phyloP scores from a whole-genome alignment of 208 protist species.

The Acanthamoeba sp. region DNA sequence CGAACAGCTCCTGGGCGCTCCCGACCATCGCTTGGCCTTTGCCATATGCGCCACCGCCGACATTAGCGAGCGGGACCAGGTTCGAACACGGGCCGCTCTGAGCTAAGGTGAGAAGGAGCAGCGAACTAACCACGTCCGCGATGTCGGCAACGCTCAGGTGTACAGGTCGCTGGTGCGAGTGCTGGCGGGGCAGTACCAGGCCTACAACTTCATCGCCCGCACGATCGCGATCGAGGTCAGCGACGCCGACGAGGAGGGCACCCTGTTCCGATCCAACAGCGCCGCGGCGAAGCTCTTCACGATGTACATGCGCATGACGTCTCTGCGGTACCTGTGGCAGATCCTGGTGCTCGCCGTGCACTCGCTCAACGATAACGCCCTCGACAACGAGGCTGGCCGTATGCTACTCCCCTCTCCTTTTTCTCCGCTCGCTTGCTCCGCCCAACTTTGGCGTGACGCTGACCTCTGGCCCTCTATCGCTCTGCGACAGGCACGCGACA shows the following conservation, averaged over 20 bases:
- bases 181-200: background rate
- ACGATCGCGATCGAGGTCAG: background rate
- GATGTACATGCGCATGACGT: slow-evolving; percentile 1
- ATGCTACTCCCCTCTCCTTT: background rate
- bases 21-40: background rate
- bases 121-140: too few species aligned
- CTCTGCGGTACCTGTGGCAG: background rate
- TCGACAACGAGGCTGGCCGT: background rate
- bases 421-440: too few species aligned
- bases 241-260: slow-evolving; percentile 8
- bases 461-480: too few species aligned
- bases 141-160: background rate
- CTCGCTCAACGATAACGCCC: slow-evolving; percentile 38
- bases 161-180: background rate
- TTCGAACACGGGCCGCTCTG: too few species aligned
- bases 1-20: background rate
- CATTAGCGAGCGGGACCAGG: background rate
- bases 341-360: background rate
- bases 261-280: slow-evolving; percentile 65
- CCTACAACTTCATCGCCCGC: background rate
- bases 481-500: too few species aligned
- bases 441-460: too few species aligned
- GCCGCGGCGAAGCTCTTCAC: slow-evolving; percentile 50
- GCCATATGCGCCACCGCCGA: background rate
- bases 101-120: too few species aligned